Percentiles rank a stretch among this genome's conserved stretches.
These are phyloP conservation scores for Fusarium bactridioides DNA, from an alignment of 2,329 filamentous ascomycete species.

Conservation along the genomic window DNA sequence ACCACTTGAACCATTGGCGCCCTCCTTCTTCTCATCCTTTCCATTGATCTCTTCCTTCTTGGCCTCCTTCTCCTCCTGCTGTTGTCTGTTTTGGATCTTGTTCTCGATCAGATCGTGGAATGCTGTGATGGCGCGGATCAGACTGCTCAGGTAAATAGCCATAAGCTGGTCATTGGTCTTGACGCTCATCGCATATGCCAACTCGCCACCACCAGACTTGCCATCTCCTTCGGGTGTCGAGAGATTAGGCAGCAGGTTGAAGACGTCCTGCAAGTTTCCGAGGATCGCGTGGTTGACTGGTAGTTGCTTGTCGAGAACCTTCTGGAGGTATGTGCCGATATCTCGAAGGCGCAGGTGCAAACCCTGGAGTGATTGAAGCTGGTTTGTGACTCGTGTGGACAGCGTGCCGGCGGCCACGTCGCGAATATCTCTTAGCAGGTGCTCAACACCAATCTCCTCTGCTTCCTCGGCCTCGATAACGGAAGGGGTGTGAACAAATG, in stretches of 20 bases:
- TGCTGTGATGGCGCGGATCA: constrained; percentile 93
- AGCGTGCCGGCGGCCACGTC: constrained; percentile 97
- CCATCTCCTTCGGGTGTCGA: constrained; percentile 79
- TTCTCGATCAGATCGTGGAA: constrained; percentile 99
- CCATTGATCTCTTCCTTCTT: constrained; percentile 75
- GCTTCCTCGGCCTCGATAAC: constrained; percentile 99
- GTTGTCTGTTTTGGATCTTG: constrained; percentile 98
- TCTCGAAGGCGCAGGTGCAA: constrained; percentile 93
- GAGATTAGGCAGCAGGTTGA: constrained; percentile 96
- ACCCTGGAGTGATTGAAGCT: constrained; percentile 95
- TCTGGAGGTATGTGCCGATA: constrained; percentile 94
- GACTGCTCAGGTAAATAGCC: constrained; percentile 95
- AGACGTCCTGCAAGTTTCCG: constrained; percentile 98
- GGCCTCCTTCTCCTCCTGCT: constrained; percentile 93
- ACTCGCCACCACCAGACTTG: constrained; percentile 76
- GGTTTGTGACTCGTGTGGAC: constrained; percentile 95
- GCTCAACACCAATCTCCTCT: constrained; percentile 98
- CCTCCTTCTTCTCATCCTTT: constrained; percentile 67
- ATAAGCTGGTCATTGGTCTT: constrained; percentile 99
- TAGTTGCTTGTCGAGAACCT: constrained; percentile 90
- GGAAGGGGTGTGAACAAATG: constrained; percentile 97
- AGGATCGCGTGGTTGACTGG: constrained; percentile 98
- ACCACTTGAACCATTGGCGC: constrained; percentile 49
- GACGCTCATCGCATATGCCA: constrained; percentile 96
- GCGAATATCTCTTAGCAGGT: constrained; percentile 95